Percentiles rank a stretch among this genome's conserved stretches.
These are phyloP conservation scores for Scolecobasidium constrictum DNA, from an alignment of 2,329 filamentous ascomycete genomes.

Conservation along the genomic window DNA sequence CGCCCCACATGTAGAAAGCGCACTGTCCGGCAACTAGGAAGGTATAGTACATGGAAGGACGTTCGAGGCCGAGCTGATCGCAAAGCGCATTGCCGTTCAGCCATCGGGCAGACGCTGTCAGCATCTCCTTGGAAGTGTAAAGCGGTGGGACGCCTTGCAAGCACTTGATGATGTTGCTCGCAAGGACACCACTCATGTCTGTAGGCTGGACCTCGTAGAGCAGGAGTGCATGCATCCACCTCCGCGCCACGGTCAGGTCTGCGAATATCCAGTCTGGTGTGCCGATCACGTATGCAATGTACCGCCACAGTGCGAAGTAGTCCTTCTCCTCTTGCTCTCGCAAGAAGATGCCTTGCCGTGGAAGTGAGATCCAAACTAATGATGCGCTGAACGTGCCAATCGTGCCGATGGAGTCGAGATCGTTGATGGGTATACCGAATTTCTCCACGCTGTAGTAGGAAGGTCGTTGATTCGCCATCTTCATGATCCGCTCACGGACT, in stretches of 20 bases:
- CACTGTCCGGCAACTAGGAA: conserved; percentile 54
- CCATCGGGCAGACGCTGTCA: conserved; percentile 57
- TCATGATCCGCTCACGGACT: conserved; percentile 54
- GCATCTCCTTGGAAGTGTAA: conserved; percentile 53
- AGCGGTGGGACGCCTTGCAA: conserved; percentile 56
- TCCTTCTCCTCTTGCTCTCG: conserved; percentile 51
- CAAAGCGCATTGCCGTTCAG: conserved; percentile 57
- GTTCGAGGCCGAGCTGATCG: conserved; percentile 47
- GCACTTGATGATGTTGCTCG: conserved; percentile 63
- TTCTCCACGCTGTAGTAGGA: conserved; percentile 50
- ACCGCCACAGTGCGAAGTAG: conserved; percentile 67
- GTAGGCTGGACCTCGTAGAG: conserved; percentile 57
- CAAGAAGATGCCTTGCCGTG: conserved; percentile 60
- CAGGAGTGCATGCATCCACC: conserved; percentile 57
- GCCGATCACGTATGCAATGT: conserved; percentile 61
- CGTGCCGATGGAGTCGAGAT: conserved; percentile 63
- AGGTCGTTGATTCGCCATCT: conserved; percentile 43
- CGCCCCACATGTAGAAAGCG: conserved; percentile 49
- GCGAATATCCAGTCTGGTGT: conserved; percentile 51
- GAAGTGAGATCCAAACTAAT: conserved; percentile 57
- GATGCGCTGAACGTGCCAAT: conserved; percentile 59
- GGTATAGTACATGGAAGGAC: conserved; percentile 47
- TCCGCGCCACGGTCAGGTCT: conserved; percentile 43
- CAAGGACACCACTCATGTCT: conserved; percentile 50
- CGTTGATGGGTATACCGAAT: conserved; percentile 60